Percentiles rank a stretch among this genome's conserved stretches.
These are phyloP conservation scores for Fraxinus angustifolia DNA, from an alignment of 305 asterid species.

Conservation along the genomic window DNA sequence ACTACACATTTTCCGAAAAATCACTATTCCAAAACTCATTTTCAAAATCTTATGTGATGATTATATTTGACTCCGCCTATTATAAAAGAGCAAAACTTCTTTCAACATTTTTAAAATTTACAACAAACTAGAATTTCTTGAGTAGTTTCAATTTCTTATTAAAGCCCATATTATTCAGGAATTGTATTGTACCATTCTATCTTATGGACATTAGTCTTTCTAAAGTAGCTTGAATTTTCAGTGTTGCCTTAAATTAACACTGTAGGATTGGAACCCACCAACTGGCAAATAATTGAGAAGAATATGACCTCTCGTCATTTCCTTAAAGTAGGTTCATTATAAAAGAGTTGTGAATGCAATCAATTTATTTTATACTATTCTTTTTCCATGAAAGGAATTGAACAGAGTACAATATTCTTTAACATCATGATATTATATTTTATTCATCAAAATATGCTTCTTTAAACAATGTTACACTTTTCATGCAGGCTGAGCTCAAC, in stretches of 20 bases:
- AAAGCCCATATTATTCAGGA: neutral
- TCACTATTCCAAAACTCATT: neutral
- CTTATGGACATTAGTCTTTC: neutral
- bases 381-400: neutral
- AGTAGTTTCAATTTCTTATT: neutral
- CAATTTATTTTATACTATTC: neutral
- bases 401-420: neutral
- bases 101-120: neutral
- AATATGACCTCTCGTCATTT: neutral
- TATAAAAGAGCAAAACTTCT: neutral
- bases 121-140: neutral
- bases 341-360: neutral
- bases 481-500: constrained; percentile 69
- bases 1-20: neutral
- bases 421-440: neutral
- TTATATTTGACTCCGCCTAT: neutral
- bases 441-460: neutral
- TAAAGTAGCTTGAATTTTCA: neutral
- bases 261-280: neutral
- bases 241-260: neutral
- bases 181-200: neutral
- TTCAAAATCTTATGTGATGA: neutral
- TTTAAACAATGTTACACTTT: constrained; percentile 6
- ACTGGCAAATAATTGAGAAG: neutral
- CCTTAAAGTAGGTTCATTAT: neutral